These are phyloP conservation scores for Podosphaera fusca DNA, from an alignment of 2,329 filamentous ascomycete genomes.

Conservation along the genomic window DNA sequence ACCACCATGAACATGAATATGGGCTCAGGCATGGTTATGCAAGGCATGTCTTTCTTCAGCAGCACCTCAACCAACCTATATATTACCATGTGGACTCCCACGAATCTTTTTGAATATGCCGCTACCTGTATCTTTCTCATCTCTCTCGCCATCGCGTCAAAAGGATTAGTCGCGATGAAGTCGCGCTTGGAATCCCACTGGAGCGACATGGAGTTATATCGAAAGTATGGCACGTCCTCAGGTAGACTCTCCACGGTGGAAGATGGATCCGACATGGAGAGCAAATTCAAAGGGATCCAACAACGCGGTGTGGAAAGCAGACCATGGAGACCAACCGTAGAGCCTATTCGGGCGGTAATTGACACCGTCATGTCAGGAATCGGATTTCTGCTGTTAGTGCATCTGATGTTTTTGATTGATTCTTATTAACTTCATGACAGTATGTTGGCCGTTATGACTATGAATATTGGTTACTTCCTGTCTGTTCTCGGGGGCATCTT, in stretches of 20 bases:
- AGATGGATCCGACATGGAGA: constrained; percentile 38
- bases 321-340: constrained; percentile 65
- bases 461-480: constrained; percentile 68
- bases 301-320: constrained; percentile 27
- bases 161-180: constrained; percentile 49
- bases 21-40: constrained; percentile 18
- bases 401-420: not conserved
- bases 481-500: constrained; percentile 62
- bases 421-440: constrained; percentile 22
- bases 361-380: constrained; percentile 53
- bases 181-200: constrained; percentile 38
- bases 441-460: constrained; percentile 81
- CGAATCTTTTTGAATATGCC: constrained; percentile 47
- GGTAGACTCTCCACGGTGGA: constrained; percentile 25
- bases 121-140: constrained; percentile 85
- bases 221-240: constrained; percentile 53
- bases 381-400: constrained; percentile 63
- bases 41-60: constrained; percentile 38
- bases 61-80: constrained; percentile 38
- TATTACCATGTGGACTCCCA: constrained; percentile 52
- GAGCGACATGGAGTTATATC: constrained; percentile 46
- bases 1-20: constrained; percentile 21
- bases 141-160: constrained; percentile 45
- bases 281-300: constrained; percentile 53
- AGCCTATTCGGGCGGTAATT: constrained; percentile 47